Evolutionary conservation across 2,329 filamentous ascomycete species (phyloP).

Genomic region (Sarocladiaceae sp.): DNA sequence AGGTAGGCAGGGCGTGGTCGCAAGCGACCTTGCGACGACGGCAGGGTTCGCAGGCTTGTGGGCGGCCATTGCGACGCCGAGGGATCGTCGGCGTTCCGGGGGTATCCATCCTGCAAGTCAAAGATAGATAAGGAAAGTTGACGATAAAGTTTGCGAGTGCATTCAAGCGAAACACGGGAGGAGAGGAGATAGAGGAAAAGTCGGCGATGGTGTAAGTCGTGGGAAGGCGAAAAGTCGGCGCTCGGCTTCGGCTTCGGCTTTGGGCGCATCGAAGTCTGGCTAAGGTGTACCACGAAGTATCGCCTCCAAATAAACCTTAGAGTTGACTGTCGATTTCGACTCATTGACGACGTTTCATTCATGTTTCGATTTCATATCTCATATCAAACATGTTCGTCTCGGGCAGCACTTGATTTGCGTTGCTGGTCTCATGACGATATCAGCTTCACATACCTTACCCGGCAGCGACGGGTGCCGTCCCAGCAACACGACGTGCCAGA

Average conservation of each 20-base stretch:
- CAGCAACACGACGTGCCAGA: too few relatives aligned
- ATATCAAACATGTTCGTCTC: too few relatives aligned
- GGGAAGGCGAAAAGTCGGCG: constrained; percentile 5
- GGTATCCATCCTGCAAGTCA: constrained; percentile 11
- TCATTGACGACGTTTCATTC: too few relatives aligned
- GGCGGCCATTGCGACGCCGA: constrained; percentile 20
- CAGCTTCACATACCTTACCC: too few relatives aligned
- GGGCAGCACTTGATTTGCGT: too few relatives aligned
- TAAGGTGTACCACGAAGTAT: too few relatives aligned
- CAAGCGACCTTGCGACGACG: constrained; percentile 11
- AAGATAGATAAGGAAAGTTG: not conserved
- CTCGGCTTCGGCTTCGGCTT: constrained; percentile 5
- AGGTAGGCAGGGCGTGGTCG: constrained; percentile 8
- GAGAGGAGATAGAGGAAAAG: not conserved
- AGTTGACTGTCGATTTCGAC: too few relatives aligned
- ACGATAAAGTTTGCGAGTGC: not conserved
- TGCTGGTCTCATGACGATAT: too few relatives aligned
- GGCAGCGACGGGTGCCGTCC: too few relatives aligned
- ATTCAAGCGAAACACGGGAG: not conserved
- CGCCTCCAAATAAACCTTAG: too few relatives aligned
- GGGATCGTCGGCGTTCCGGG: not conserved
- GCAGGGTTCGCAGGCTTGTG: constrained; percentile 11
- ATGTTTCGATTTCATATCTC: too few relatives aligned
- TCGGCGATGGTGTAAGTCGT: constrained; percentile 4
- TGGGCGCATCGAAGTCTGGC: too few relatives aligned